These are phyloP conservation scores for Fomitopsis pulvina DNA, from an alignment of 768 basidiomycete genomes.

Conservation along the genomic window DNA sequence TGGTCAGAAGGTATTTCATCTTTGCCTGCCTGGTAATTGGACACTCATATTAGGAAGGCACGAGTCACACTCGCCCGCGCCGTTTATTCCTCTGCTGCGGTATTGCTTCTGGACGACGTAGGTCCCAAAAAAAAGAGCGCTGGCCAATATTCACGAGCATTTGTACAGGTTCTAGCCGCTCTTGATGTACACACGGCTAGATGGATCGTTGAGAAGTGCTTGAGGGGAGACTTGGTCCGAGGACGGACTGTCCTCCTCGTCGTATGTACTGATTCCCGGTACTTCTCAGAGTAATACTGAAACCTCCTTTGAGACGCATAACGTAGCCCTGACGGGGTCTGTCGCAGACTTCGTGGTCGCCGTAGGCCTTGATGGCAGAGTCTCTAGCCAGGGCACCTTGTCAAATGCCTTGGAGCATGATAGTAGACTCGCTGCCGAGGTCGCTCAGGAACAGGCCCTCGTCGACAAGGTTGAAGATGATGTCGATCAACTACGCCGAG, in stretches of 20 bases:
- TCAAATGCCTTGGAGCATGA: slow-evolving; percentile 39
- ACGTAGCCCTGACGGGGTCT: slow-evolving; percentile 42
- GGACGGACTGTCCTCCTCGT: slow-evolving; percentile 46
- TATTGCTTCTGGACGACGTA: slow-evolving; percentile 69
- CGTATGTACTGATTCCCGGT: slow-evolving; percentile 26
- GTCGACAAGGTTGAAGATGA: slow-evolving; percentile 27
- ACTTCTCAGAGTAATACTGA: slow-evolving; percentile 48
- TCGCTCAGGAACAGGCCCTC: slow-evolving; percentile 11
- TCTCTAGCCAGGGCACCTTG: slow-evolving; percentile 41
- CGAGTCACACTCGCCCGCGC: slow-evolving; percentile 45
- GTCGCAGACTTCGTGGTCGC: slow-evolving; percentile 51
- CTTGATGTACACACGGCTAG: slow-evolving; percentile 45
- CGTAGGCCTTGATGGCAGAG: slow-evolving; percentile 43
- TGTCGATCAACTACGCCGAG: slow-evolving; percentile 24
- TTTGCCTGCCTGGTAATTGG: neutral
- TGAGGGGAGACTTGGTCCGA: slow-evolving; percentile 37
- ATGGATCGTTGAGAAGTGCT: slow-evolving; percentile 42
- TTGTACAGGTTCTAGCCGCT: slow-evolving; percentile 32
- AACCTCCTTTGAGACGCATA: slow-evolving; percentile 44
- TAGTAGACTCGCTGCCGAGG: slow-evolving; percentile 20
- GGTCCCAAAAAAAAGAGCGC: neutral
- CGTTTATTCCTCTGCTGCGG: slow-evolving; percentile 51
- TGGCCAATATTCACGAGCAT: neutral
- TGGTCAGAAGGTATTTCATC: slow-evolving; percentile 35
- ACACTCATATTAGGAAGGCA: slow-evolving; percentile 16